A percentile compares a stretch with the other conserved stretches of the same genome.
Conservation (phyloP, 176 grass and related monocot genomes). For the Triticum dicoccoides region DNA sequence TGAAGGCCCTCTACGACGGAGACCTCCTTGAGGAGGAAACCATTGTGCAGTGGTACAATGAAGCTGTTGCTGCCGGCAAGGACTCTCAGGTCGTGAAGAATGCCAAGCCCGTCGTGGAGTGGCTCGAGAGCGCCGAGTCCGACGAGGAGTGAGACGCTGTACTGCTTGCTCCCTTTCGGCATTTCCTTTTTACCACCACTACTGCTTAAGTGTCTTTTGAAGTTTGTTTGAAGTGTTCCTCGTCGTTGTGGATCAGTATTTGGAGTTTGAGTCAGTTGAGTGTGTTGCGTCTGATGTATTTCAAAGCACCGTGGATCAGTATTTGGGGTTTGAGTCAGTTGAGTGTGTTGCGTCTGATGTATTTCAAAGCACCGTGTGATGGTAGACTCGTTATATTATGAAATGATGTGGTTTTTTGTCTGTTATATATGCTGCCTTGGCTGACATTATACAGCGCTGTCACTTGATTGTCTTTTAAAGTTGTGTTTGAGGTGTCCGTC, state of each 20-base stretch:
- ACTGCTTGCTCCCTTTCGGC: not conserved
- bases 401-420: not conserved
- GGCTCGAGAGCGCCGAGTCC: conserved; percentile 74
- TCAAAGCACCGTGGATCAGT: not conserved
- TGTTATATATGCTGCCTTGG: not conserved
- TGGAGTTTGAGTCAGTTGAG: not conserved
- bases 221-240: not conserved
- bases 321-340: not conserved
- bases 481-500: no score
- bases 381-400: not conserved
- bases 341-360: not conserved
- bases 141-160: conserved; percentile 46
- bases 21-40: conserved; percentile 80
- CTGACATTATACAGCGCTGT: no score
- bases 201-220: not conserved
- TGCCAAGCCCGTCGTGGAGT: conserved; percentile 68
- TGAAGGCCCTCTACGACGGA: conserved; percentile 70
- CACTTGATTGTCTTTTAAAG: no score
- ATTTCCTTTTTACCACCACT: not conserved
- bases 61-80: conserved; percentile 46
- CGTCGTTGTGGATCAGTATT: not conserved
- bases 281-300: not conserved
- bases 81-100: conserved; percentile 48
- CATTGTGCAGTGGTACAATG: conserved; percentile 57
- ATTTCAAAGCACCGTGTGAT: not conserved